Base-by-base conservation (phyloP, 1,139 yeast genomes). In the Sugiyamaella castrensis region DNA sequence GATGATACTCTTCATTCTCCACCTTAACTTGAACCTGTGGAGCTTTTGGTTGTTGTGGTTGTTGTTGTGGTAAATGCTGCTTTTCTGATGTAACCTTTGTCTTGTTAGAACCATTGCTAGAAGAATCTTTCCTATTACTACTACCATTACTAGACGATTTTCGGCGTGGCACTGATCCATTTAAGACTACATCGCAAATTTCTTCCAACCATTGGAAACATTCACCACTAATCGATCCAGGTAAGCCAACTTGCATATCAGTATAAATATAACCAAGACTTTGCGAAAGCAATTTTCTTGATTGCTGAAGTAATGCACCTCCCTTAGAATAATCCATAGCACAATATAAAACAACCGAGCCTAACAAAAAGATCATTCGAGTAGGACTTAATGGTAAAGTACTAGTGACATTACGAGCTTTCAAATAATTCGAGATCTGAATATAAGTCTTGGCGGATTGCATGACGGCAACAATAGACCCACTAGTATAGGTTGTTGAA, bases 271-370 rank as follows among this genome's bases (percentile, higher is more conserved):
- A 59, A 33, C 59, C 60, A 34, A 60, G 53, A 12, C 58, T 50
- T 24, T 53, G 53, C 1, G 60, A 52, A 49, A 69, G 50, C 34
- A 62, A 52, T 43, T 70, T 73, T 55, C 82, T 84, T 63, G 84
- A 81, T 44, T 83, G 87, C 61, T 79, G 84, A 59, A 83, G 81
- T 50, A 88, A 68, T 0, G 92, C 83, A 0, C 96, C 96, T 26
- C 92, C 89, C 62, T 87, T 81, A 2, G 88, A 82, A 63, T 87
- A 87, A 56, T 87, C 96, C 51, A 88, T 71, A 0, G 88, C 80
- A 8, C 95, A 91, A 56, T 82, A 82, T 1, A 95, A 87, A 15
- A 87, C 86, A 48, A 87, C 65, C 13, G 87, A 70, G 0, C 89
- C 76, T 54, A 84, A 75, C 42, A 89, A 71, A 0, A 89, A 81